Evolutionary conservation across 208 protist genomes (phyloP), one percentile per base, ranked within the genome.

Genomic region (Leishmania aethiopica): DNA sequence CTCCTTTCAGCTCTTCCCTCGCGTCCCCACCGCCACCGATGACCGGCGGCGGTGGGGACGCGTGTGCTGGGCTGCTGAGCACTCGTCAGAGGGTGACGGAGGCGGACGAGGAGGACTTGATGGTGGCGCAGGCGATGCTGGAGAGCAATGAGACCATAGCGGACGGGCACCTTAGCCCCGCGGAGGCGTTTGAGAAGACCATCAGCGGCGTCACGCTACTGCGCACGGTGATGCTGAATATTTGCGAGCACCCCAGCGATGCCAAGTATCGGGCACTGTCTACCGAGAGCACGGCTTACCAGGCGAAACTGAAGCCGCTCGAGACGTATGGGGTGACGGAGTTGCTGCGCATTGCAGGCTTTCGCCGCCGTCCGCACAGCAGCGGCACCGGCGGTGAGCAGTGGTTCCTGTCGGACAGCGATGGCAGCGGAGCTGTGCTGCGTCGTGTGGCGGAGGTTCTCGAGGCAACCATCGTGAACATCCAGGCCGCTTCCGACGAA

Each of bases 101-200:
- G 40, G 80, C 85, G 0, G 92, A 97, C 32, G 88, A 96, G 78
- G 94, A 94, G 51, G 86, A 94, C 35, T 57, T 95, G 51, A 81
- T 89, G 53, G 60, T 95, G 62, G 86, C 85, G 25, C 78, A 78
- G 77, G 87, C 82, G 10, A 95, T 95, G 90, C 77, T 96, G 11
- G 88, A 95, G 70, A 94, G 89, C 80, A 96, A 93, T 80, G 90
- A 93, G 60, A 87, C 87, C 45, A 79, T 94, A 37, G 86, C 81
- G 2, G 82, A 84, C 35, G 86, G 81, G 55, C 71, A 71, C 4
- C 45, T 47, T 35, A 87, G 83, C n/a, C 77, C 85, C 7, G 57
- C 70, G 0, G 91, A 88, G 60, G 88, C 88, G 19, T 85, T 93
- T 53, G 75, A 86, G 25, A 79, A 75, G 22, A 93, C 90, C 0